Percentiles rank a stretch among this genome's conserved stretches.
Evolutionary conservation across 257 asterid species (phyloP).

Genomic region (Datura wrightii): DNA sequence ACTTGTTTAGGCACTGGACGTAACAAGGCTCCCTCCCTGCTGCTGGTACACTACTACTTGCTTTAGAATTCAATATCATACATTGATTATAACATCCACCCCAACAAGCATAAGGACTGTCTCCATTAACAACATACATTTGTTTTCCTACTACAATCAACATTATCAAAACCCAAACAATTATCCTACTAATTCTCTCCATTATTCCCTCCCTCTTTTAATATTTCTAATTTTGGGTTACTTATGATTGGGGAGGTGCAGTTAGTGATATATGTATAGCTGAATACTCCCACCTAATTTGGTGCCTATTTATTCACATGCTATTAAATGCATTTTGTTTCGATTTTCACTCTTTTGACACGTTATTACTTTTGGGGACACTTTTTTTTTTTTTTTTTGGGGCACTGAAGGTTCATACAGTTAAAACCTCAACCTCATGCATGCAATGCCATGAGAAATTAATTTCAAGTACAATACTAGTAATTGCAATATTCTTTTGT

Average conservation of each 20-base stretch:
- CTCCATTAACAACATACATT: slow-evolving; percentile 27
- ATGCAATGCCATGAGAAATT: not conserved
- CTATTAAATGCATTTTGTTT: slow-evolving; percentile 40
- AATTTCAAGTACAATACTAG: not conserved
- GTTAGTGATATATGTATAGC: slow-evolving; percentile 38
- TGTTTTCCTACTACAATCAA: slow-evolving; percentile 29
- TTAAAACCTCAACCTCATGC: slow-evolving; percentile 1
- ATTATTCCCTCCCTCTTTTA: not conserved
- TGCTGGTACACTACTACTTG: not conserved
- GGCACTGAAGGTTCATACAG: not conserved
- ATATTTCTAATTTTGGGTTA: not conserved
- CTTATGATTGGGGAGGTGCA: not conserved
- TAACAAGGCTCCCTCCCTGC: slow-evolving; percentile 45
- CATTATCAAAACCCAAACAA: slow-evolving; percentile 34
- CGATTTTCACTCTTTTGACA: not conserved
- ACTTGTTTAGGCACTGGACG: slow-evolving; percentile 47
- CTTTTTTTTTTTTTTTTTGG: not conserved
- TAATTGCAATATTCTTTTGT: not conserved
- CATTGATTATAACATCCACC: slow-evolving; percentile 73
- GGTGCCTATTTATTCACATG: slow-evolving; percentile 27
- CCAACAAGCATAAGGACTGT: slow-evolving; percentile 50
- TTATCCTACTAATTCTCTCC: slow-evolving; percentile 30
- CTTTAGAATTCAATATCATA: slow-evolving; percentile 25
- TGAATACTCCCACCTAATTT: slow-evolving; percentile 45
- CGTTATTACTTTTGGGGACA: not conserved